Evolutionary conservation across 1,139 yeast genomes (phyloP).

Genomic region (Yamadazyma dushanensis): DNA sequence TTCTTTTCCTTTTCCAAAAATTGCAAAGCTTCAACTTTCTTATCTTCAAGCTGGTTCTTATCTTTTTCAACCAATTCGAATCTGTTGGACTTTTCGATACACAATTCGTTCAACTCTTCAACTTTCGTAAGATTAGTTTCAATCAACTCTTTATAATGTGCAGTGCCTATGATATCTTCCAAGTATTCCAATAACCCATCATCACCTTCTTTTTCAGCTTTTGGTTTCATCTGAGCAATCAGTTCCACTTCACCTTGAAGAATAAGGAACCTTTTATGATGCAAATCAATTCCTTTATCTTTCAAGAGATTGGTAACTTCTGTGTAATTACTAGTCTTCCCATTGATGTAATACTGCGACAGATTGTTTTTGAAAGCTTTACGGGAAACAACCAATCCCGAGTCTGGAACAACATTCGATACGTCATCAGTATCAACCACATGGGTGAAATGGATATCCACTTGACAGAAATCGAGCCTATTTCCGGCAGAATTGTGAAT

Average conservation of each 20-base stretch:
- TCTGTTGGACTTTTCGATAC: conserved; percentile 78
- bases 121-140: conserved; percentile 63
- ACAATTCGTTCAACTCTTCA: conserved; percentile 72
- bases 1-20: conserved; percentile 68
- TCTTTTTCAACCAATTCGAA: conserved; percentile 81
- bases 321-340: conserved; percentile 66
- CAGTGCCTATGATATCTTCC: conserved; percentile 96
- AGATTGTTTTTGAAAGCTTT: conserved; percentile 75
- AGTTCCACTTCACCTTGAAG: conserved; percentile 98
- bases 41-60: conserved; percentile 64
- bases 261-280: conserved; percentile 90
- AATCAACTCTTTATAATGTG: conserved; percentile 75
- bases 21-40: conserved; percentile 67
- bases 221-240: conserved; percentile 97
- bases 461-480: conserved; percentile 73
- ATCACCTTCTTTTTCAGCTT: conserved; percentile 88
- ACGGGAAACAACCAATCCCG: conserved; percentile 72
- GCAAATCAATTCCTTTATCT: conserved; percentile 89
- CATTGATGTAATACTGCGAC: conserved; percentile 78
- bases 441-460: conserved; percentile 87
- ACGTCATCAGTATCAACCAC: conserved; percentile 63
- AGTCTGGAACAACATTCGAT: conserved; percentile 47
- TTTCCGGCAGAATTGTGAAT: conserved; percentile 83
- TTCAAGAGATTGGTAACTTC: conserved; percentile 76
- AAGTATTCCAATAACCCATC: conserved; percentile 92